Conservation (phyloP, 164 flowering plant species). For the Protea cynaroides region DNA sequence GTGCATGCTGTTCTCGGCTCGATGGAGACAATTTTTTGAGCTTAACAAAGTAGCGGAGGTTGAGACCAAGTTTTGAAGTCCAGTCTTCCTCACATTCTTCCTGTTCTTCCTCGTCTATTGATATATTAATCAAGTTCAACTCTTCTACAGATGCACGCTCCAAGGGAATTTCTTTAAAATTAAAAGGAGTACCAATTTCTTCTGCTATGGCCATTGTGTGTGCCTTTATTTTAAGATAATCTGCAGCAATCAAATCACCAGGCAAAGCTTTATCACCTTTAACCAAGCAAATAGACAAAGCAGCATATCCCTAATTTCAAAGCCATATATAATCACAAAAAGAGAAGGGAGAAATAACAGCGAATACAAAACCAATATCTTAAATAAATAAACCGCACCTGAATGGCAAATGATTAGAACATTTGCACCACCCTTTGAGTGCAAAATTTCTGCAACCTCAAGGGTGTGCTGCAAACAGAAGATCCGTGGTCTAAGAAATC, state of each 20-base stretch:
- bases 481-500: slow-evolving; percentile 62
- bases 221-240: slow-evolving; percentile 75
- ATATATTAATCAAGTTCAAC: slow-evolving; percentile 64
- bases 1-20: slow-evolving; percentile 44
- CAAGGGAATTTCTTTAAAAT: slow-evolving; percentile 44
- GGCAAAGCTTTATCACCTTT: slow-evolving; percentile 8
- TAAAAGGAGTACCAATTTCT: slow-evolving; percentile 44
- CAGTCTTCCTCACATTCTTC: slow-evolving; percentile 64
- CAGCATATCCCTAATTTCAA: background rate
- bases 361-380: background rate
- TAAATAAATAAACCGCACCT: slow-evolving; percentile 35
- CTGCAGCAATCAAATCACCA: slow-evolving; percentile 33
- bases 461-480: slow-evolving; percentile 94
- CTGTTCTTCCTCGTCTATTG: slow-evolving; percentile 60
- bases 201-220: slow-evolving; percentile 61
- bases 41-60: slow-evolving; percentile 55
- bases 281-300: background rate
- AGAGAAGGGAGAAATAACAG: background rate
- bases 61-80: slow-evolving; percentile 75
- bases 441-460: slow-evolving; percentile 58
- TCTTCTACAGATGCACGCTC: slow-evolving; percentile 65
- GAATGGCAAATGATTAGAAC: slow-evolving; percentile 89
- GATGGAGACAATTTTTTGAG: slow-evolving; percentile 48
- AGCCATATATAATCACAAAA: no score
- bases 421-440: slow-evolving; percentile 74